These are phyloP conservation scores for Ustilago cynodontis DNA, from an alignment of 1,284 basidiomycete species.

Conservation along the genomic window DNA sequence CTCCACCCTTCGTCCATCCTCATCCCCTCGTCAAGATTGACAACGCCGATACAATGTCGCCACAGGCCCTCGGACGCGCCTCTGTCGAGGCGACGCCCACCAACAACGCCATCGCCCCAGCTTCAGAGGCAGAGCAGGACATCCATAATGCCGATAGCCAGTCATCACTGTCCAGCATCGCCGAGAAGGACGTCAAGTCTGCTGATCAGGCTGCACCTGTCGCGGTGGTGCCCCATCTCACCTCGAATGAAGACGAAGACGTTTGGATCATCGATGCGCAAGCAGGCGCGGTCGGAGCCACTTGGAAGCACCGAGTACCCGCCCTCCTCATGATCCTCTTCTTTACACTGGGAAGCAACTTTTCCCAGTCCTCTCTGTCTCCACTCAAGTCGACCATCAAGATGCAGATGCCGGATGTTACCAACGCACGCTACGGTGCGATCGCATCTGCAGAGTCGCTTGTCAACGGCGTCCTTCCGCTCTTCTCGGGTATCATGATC, in stretches of 20 bases:
- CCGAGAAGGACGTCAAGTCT: constrained; percentile 10
- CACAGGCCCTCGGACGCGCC: background rate
- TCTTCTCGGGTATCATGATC: constrained; percentile 71
- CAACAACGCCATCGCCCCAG: background rate
- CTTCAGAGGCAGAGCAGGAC: background rate
- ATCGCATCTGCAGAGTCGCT: constrained; percentile 71
- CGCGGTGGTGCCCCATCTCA: constrained; percentile 11
- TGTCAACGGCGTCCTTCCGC: constrained; percentile 72
- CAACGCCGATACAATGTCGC: constrained; percentile 1
- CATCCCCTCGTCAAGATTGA: background rate
- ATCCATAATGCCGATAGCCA: background rate
- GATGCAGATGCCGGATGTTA: constrained; percentile 69
- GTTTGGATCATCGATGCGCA: constrained; percentile 15
- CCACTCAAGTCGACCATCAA: constrained; percentile 70
- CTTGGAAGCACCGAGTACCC: constrained; percentile 36
- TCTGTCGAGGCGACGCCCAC: background rate
- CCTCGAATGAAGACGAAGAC: background rate
- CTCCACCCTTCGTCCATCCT: background rate
- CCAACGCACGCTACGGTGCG: constrained; percentile 76
- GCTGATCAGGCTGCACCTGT: background rate
- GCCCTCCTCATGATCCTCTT: constrained; percentile 39
- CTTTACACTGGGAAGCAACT: constrained; percentile 53
- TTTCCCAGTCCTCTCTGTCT: constrained; percentile 55
- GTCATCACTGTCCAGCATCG: constrained; percentile 6
- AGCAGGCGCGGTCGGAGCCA: constrained; percentile 32